Evolutionary conservation across 495 filamentous ascomycete genomes (phyloP), one percentile per base, ranked within the genome.

Genomic region (Penicillium silybi): DNA sequence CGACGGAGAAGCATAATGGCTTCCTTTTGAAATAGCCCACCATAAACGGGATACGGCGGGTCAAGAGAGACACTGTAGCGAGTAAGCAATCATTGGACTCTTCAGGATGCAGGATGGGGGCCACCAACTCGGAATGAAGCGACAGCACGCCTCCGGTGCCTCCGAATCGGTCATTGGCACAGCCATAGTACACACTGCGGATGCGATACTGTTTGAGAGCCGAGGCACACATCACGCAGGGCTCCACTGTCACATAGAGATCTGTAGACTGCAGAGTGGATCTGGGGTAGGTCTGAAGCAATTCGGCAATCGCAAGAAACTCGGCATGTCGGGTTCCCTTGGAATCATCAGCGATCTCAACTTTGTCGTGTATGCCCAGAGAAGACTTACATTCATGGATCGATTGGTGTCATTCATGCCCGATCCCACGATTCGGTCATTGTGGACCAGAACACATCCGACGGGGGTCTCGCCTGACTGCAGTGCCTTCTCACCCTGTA

Each of bases 171-270:
- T 97, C 93, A 72, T 98, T 98, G 41, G 83, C 76, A 52, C 90
- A 95, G n/a, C 93, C 95, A 67, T 88, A 97, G 69, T 88, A 97
- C 2, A 97, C 93, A 46, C 80, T 82, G 47, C 85, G 78, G 62
- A 98, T 86, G 6, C 80, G 76, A 46, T 90, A 82, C 65, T 97
- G 95, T 25, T 88, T 84, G 26, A 98, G 78, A 23, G 91, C 80
- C n/a, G 89, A 90, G 2, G 93, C 92, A 63, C 93, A 98, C 93
- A 98, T 98, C 61, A 98, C 85, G 65, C 93, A 98, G 2, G 93
- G 93, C 65, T 98, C 93, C 44, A 97, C 92, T 0, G 93, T 97
- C 27, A 98, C 93, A 66, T 98, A 98, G 25, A 97, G 80, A 59
- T 86, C 84, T 38, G 86, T 89, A 35, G 87, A 79, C 22, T 68